A percentile compares a stretch with the other conserved stretches of the same genome.
These are phyloP conservation scores for Psilocybe azurescens DNA, from an alignment of 768 basidiomycete genomes.

Conservation along the genomic window DNA sequence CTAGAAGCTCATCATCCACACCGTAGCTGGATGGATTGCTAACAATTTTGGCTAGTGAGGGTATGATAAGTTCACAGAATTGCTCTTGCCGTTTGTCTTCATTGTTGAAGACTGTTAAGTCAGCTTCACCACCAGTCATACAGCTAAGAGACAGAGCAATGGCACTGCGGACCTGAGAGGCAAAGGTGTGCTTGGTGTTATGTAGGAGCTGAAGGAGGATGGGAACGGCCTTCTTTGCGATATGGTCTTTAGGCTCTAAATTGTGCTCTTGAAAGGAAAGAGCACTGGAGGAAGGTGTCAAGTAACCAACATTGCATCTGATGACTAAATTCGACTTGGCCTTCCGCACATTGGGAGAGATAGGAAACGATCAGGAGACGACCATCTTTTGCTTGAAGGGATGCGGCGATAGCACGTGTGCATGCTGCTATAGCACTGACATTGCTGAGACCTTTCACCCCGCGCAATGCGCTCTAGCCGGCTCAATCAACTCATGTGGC, in stretches of 20 bases:
- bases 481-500: conserved; percentile 37
- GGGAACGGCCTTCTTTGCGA: conserved; percentile 37
- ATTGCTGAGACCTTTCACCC: conserved; percentile 27
- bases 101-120: conserved; percentile 18
- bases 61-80: conserved; percentile 11
- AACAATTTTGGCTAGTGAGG: conserved; percentile 8
- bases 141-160: conserved; percentile 36
- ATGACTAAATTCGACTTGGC: conserved; percentile 32
- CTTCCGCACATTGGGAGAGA: conserved; percentile 32
- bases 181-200: conserved; percentile 31
- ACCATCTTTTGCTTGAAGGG: conserved; percentile 34
- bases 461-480: conserved; percentile 35
- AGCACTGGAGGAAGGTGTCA: conserved; percentile 41
- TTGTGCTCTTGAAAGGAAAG: conserved; percentile 39
- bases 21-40: neutral
- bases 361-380: conserved; percentile 38
- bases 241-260: conserved; percentile 35
- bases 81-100: conserved; percentile 7
- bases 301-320: conserved; percentile 39
- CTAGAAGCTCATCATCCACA: conserved; percentile 6
- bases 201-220: conserved; percentile 38
- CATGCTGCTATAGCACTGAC: conserved; percentile 39
- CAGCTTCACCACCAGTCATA: conserved; percentile 31
- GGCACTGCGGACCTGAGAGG: conserved; percentile 35
- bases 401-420: conserved; percentile 35